Base-by-base conservation (phyloP, 371 early-diverging fungal genomes). In the Rhizopus arrhizus region DNA sequence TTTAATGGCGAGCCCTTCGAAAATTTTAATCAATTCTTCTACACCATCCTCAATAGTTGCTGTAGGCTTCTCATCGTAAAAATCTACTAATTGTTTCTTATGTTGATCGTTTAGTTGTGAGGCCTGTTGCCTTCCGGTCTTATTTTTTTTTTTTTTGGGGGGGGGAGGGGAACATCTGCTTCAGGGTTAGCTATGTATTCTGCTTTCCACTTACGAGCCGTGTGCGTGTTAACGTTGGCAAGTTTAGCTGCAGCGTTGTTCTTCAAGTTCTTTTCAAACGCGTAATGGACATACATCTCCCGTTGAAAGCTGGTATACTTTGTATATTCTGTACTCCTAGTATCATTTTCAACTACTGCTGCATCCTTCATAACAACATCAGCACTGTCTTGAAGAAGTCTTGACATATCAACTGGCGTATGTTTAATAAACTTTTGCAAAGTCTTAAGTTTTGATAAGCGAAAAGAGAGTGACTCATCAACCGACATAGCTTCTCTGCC, bases 401-500 rank as follows among this genome's bases (percentile, higher is more conserved):
- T 11, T 8, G 47, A 47, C 29, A 47, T 47, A 47, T 47, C 47
- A 47, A 47, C 47, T 29, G 16, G 28, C 29, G 47, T 47, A 47
- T 47, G 47, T n/a, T 47, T 47, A 8, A 47, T 47, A 29, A 47
- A 22, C 29, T 28, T 47, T 47, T 47, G 47, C 5, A 47, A n/a
- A n/a, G 42, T 42, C 47, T 22, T 22, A 4, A 22, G 29, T 29
- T 10, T 47, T 29, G 47, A 28, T 8, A 60, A 51, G 42, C 56
- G 62, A 62, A 62, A 62, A 11, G 62, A 56, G 49, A 52, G 56
- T 22, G 35, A 35, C 56, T 62, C 56, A 56, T 62, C 52, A 50
- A 51, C 22, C 5, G 56, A 16, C 51, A 49, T 56, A 56, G 51
- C 62, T 13, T 62, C 4, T 51, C 56, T 56, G 29, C 52, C 52